Evolutionary conservation across 192 early-diverging fungal species (phyloP).

Genomic region (Rhizophlyctis rosea): DNA sequence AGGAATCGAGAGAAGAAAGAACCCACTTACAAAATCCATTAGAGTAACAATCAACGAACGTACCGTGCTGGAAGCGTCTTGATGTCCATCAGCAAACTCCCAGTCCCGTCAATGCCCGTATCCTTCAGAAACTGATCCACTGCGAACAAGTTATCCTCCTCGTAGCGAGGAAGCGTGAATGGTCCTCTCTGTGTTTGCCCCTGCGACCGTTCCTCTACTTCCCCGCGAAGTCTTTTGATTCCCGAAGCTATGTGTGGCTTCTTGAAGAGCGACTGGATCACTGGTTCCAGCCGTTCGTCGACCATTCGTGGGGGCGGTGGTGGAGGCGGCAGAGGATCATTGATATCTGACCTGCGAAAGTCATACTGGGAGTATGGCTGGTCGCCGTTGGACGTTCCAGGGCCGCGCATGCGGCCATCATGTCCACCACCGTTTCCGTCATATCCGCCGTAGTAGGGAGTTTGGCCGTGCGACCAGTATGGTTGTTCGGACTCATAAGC

Average conservation of each 20-base stretch:
- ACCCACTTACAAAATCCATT: no score
- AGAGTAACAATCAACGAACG: background rate
- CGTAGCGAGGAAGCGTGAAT: background rate
- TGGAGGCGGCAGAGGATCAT: background rate
- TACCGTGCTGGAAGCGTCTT: background rate
- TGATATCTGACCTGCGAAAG: constrained; percentile 2
- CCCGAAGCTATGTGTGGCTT: background rate
- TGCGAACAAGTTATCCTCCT: constrained; percentile 2
- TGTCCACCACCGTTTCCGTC: no score
- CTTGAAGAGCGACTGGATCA: background rate
- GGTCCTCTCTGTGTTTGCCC: background rate
- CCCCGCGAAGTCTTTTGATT: background rate
- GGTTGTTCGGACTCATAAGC: no score
- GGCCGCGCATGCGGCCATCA: no score
- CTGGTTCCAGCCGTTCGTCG: background rate
- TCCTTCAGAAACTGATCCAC: background rate
- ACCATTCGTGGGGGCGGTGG: background rate
- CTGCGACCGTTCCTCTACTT: background rate
- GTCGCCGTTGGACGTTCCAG: no score
- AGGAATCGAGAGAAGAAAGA: no score
- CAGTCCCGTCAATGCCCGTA: background rate
- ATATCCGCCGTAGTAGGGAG: no score
- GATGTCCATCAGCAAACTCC: constrained; percentile 8
- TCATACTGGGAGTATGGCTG: no score
- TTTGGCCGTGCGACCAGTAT: no score